phyloP scores from a whole-genome alignment of 257 asterid genomes.

The Linaria vulgaris region DNA sequence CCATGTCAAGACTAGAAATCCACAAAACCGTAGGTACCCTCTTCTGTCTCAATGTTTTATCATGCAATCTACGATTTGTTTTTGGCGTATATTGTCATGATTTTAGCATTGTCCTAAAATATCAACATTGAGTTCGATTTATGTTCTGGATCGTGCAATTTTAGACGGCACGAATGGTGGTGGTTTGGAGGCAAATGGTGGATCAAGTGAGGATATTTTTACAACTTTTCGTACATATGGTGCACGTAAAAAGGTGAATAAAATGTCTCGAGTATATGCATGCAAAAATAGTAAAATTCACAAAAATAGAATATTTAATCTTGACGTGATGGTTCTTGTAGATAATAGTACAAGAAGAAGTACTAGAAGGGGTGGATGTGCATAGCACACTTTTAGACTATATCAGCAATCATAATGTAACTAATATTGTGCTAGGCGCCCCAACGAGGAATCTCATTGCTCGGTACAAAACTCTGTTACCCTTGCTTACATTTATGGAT shows the following conservation, averaged over 20 bases:
- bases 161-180: slow-evolving; percentile 31
- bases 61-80: not conserved
- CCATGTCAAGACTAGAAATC: slow-evolving; percentile 47
- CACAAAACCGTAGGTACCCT: slow-evolving; percentile 51
- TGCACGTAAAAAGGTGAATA: slow-evolving; percentile 68
- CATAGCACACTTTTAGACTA: slow-evolving; percentile 54
- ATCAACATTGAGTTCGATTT: not conserved
- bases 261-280: not conserved
- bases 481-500: not conserved
- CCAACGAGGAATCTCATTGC: slow-evolving; percentile 41
- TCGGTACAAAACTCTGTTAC: slow-evolving; percentile 31
- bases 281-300: not conserved
- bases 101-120: not conserved
- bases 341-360: slow-evolving; percentile 51
- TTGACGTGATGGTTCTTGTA: slow-evolving; percentile 31
- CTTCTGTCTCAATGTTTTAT: not conserved
- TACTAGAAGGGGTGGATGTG: slow-evolving; percentile 56
- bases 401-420: slow-evolving; percentile 41
- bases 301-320: not conserved
- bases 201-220: slow-evolving; percentile 42
- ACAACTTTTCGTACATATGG: slow-evolving; percentile 45
- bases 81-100: too few relatives aligned
- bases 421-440: slow-evolving; percentile 70
- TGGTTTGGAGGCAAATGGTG: slow-evolving; percentile 34
- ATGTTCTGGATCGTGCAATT: slow-evolving; percentile 7